Evolutionary conservation across 805 yeast genomes (phyloP), one percentile per base, ranked within the genome.

Genomic region (Saccharomycopsis synnaedendra): DNA sequence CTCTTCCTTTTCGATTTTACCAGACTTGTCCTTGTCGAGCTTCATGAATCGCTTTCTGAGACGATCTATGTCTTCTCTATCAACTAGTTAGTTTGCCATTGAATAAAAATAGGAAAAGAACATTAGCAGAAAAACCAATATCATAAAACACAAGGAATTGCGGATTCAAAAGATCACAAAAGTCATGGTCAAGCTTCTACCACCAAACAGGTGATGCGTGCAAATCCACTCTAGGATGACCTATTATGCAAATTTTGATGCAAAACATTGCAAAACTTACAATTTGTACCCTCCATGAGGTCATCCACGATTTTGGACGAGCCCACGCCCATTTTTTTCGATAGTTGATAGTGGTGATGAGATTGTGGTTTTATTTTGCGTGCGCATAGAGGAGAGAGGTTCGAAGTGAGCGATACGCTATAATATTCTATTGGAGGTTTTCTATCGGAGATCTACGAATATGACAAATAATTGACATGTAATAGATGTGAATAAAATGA

Each of bases 41-140:
- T 94, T 93, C 94, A 89, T 86, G 63, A 93, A 93, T 55, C 98
- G 72, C 60, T 88, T 87, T 49, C 95, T 79, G 50, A 93, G 69
- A 53, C 98, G 74, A 61, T 89, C 95, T 45, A 93, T 84, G 61
- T 93, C 98, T 53, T 87, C 96, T 43, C 82, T 74, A 48, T 86
- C 94, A 64, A 90, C 80, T 76, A 41, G n/a, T 34, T 34, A 34
- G n/a, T n/a, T 9, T 8, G 36, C n/a, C 36, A 34, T 8, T 34
- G n/a, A 34, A 8, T 34, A 34, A 8, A 34, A 8, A 34, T 34
- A n/a, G n/a, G 36, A n/a, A 34, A 34, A 34, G 19, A 19, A 19
- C 19, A 19, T 19, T 19, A 19, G 19, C 19, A 19, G 2, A 19
- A 19, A 19, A 19, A 2, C 19, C 19, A 19, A 19, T 19, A 19